A percentile compares a stretch with the other conserved stretches of the same genome.
Conservation (phyloP, 2,329 filamentous ascomycete genomes). For the Neurospora sp. region DNA sequence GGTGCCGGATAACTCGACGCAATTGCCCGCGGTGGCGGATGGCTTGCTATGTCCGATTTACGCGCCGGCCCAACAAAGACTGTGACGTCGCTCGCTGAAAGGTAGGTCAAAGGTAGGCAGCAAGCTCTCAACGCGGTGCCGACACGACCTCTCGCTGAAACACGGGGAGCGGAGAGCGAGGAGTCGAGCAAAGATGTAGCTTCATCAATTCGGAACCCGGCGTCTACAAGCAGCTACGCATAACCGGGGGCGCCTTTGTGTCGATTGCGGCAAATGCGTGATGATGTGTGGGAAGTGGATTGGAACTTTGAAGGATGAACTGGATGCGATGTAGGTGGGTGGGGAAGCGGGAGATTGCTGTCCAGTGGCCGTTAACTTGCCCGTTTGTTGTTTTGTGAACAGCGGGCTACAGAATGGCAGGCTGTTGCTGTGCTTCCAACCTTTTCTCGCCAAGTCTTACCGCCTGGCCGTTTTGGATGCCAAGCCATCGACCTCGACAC, state of each 20-base stretch:
- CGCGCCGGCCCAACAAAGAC: background rate
- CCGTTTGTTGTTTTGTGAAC: background rate
- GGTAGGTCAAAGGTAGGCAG: background rate
- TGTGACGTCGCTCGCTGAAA: background rate
- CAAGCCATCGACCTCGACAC: background rate
- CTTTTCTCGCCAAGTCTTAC: background rate
- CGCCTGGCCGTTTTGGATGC: background rate
- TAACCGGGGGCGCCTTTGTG: background rate
- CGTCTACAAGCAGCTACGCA: background rate
- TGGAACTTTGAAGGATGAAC: background rate
- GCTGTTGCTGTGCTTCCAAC: background rate
- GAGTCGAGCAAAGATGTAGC: background rate
- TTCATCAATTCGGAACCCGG: background rate
- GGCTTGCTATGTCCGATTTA: background rate
- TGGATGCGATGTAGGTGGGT: background rate
- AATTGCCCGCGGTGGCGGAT: background rate
- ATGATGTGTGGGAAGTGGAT: background rate
- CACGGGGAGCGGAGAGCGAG: background rate
- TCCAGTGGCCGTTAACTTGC: background rate
- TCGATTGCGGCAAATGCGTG: background rate
- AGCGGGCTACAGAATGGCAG: background rate
- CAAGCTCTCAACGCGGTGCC: background rate
- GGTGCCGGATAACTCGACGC: background rate
- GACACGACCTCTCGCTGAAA: background rate
- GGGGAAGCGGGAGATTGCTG: background rate